phyloP scores from a whole-genome alignment of 805 yeast species.

The Candida piceae region DNA sequence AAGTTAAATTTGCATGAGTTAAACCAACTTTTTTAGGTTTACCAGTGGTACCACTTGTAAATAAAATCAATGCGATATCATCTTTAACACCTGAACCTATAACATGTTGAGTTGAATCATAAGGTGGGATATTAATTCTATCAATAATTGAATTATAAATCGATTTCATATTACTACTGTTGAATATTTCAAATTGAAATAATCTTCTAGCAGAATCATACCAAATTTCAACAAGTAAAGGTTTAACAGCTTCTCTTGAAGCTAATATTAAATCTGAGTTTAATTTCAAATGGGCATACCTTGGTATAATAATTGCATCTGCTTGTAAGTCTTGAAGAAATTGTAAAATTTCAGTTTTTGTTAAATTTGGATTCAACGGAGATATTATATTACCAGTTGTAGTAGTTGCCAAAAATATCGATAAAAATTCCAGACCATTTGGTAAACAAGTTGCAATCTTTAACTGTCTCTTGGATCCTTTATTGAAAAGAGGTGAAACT shows the following conservation, averaged over 20 bases:
- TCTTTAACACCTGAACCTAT: constrained; percentile 17
- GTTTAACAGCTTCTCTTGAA: constrained; percentile 33
- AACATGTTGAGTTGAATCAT: constrained; percentile 5
- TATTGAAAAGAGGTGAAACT: constrained; percentile 36
- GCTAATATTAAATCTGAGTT: constrained; percentile 28
- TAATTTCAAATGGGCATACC: constrained; percentile 36
- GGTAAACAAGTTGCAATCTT: constrained; percentile 58
- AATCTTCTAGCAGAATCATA: constrained; percentile 36
- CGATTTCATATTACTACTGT: constrained; percentile 8
- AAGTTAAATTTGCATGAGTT: constrained; percentile 57
- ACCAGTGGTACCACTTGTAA: constrained; percentile 75
- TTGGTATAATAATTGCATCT: constrained; percentile 52
- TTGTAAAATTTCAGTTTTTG: constrained; percentile 56
- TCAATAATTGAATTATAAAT: constrained; percentile 17
- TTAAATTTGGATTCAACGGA: constrained; percentile 63
- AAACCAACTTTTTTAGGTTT: constrained; percentile 73
- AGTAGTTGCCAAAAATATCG: constrained; percentile 52
- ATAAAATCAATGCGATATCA: constrained; percentile 61
- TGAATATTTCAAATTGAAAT: constrained; percentile 35
- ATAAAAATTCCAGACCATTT: constrained; percentile 54
- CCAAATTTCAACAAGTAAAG: constrained; percentile 54
- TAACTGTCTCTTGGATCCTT: constrained; percentile 31
- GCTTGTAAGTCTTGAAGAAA: constrained; percentile 58
- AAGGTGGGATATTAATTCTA: constrained; percentile 11
- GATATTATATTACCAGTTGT: constrained; percentile 57